Evolutionary conservation across 352 stramenopile species (phyloP).

Genomic region (Phytophthora podocarpi): DNA sequence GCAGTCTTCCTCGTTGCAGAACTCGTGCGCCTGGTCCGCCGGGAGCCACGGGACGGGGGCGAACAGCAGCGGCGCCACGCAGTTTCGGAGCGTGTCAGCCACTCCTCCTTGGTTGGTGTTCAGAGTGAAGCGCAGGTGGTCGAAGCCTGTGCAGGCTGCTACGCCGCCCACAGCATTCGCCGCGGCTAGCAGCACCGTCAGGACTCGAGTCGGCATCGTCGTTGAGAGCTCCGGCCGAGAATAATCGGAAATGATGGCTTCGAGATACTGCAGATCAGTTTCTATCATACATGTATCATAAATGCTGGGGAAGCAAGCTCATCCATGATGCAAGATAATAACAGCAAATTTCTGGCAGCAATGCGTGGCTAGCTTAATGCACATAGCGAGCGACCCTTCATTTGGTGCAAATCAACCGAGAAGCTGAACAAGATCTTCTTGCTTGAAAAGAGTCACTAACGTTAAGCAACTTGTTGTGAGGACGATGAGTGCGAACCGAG

Average conservation of each 20-base stretch:
- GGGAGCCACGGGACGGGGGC: conserved; percentile 40
- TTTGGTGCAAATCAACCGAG: no score
- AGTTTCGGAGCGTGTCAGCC: conserved; percentile 18
- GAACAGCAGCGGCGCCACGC: conserved; percentile 44
- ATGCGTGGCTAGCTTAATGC: no score
- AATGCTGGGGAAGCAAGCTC: no score
- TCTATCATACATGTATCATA: no score
- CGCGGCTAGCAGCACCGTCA: conserved; percentile 7
- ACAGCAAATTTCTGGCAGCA: no score
- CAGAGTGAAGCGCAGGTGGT: conserved; percentile 29
- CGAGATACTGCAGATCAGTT: no score
- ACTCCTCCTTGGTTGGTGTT: conserved; percentile 20
- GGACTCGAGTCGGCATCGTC: conserved; percentile 12
- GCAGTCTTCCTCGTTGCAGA: conserved; percentile 49
- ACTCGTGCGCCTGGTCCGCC: conserved; percentile 31
- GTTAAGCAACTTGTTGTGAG: no score
- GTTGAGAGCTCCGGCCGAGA: background rate
- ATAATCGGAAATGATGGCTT: conserved; percentile 20
- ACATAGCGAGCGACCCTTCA: no score
- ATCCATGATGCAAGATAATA: no score
- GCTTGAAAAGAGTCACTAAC: no score
- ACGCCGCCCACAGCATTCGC: background rate
- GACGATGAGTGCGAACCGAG: conserved; percentile 71
- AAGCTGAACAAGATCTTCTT: no score
- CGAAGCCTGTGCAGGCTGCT: conserved; percentile 27